Evolutionary conservation across 352 stramenopile species (phyloP), one percentile per base, ranked within the genome.

Genomic region (Elongisporangium undulatum): DNA sequence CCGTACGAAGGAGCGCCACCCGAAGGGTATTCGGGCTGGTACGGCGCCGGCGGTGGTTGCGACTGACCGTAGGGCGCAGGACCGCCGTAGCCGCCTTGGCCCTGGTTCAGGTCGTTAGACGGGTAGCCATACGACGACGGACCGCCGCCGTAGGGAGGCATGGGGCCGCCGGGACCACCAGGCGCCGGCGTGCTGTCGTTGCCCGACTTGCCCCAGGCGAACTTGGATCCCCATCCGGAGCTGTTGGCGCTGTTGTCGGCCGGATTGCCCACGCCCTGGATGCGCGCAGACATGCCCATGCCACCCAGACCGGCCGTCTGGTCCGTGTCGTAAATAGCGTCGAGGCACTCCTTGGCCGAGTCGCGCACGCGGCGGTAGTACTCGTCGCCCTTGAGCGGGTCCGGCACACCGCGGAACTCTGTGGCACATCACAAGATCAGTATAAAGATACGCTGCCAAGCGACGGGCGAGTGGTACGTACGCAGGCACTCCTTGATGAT

Each of bases 361-460:
- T 96, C 85, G 22, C 95, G 79, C 21, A 99, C 94, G 26, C 85
- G 82, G 50, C 92, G 84, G 67, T 97, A 98, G 63, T 93, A 96
- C 61, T 98, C 88, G 71, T 99, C 96, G 34, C 96, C 96, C 57
- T 96, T 95, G 48, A 98, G 81, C 50, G 93, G 90, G 81, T 99
- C 96, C 16, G 94, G 82, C 1, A 84, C 82, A 6, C 96, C 96
- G 16, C 90, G 78, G 65, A 97, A 98, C 57, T 97, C 85, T 94
- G 56, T 29, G 10, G 56, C 10, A 59, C 19, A 22, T 38, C 52
- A 9, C 15, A 50, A 67, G 52, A 56, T 16, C 26, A 54, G 41
- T 17, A 26, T 26, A 29, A 29, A 29, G 8, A 54, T n/a, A 62
- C 24, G 34, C 34, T 45, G 13, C 34, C 62, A 49, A 26, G 15